Evolutionary conservation across 352 stramenopile species (phyloP).

Genomic region (Pythium rhizo-oryzae): DNA sequence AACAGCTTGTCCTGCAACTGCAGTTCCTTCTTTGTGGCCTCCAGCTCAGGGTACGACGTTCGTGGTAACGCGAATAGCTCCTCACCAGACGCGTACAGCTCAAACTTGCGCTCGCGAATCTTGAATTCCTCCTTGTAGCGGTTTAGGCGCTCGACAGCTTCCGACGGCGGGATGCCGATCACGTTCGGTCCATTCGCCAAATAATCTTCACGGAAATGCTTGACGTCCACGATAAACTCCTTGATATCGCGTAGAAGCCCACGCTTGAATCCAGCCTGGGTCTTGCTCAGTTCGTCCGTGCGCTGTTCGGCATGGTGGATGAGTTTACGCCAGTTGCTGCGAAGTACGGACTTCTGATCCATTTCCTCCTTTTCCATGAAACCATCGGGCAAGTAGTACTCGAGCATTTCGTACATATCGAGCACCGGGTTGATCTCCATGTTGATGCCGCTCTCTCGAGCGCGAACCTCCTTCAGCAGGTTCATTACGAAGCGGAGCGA

Average conservation of each 20-base stretch:
- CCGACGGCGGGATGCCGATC: conserved; percentile 95
- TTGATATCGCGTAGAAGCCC: conserved; percentile 96
- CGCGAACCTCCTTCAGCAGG: conserved; percentile 96
- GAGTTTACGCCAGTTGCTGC: conserved; percentile 97
- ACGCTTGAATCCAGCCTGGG: conserved; percentile 96
- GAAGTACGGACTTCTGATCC: conserved; percentile 98
- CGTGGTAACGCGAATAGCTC: conserved; percentile 96
- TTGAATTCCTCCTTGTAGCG: conserved; percentile 98
- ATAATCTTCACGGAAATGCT: conserved; percentile 96
- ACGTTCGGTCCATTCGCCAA: conserved; percentile 97
- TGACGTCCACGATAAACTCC: conserved; percentile 96
- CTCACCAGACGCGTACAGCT: conserved; percentile 96
- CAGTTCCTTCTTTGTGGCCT: conserved; percentile 98
- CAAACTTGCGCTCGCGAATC: conserved; percentile 97
- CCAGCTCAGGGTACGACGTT: conserved; percentile 96
- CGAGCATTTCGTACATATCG: conserved; percentile 99
- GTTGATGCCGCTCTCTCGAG: conserved; percentile 97
- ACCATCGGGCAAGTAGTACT: conserved; percentile 91
- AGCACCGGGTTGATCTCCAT: conserved; percentile 98
- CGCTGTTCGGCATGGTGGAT: conserved; percentile 94
- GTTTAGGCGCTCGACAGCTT: conserved; percentile 97
- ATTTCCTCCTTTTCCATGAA: conserved; percentile 99
- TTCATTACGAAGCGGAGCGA: conserved; percentile 98
- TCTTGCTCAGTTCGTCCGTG: conserved; percentile 96
- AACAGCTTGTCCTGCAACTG: conserved; percentile 95